Conservation (phyloP, 257 asterid species). For the Salvia hispanica region DNA sequence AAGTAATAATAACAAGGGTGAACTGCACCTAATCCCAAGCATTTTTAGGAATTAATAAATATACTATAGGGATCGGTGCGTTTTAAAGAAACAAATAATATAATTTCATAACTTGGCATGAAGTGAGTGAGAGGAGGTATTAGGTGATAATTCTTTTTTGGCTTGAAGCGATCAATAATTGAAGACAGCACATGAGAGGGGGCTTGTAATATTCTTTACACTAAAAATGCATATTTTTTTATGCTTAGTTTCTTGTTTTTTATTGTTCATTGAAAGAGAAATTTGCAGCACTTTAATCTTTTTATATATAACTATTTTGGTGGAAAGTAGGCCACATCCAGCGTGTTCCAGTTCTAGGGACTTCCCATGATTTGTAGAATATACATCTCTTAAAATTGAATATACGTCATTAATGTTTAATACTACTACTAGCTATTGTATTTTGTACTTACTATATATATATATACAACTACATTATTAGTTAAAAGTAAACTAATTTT, state of each 20-base stretch:
- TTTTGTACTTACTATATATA: too few relatives aligned
- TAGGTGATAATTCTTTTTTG: slow-evolving; percentile 16
- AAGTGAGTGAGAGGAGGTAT: slow-evolving; percentile 34
- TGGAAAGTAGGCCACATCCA: neutral
- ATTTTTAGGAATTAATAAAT: neutral
- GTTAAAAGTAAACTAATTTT: too few relatives aligned
- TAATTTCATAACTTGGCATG: slow-evolving; percentile 28
- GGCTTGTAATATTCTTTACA: slow-evolving; percentile 23
- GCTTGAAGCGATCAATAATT: slow-evolving; percentile 37
- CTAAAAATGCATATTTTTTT: slow-evolving; percentile 1
- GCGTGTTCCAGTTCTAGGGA: neutral
- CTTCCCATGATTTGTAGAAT: neutral
- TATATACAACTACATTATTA: too few relatives aligned
- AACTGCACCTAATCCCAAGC: slow-evolving; percentile 30
- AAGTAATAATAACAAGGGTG: neutral
- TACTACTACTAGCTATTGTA: too few relatives aligned
- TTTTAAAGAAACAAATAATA: slow-evolving; percentile 2
- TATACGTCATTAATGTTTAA: too few relatives aligned
- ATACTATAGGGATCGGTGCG: slow-evolving; percentile 32
- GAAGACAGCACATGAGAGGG: slow-evolving; percentile 42
- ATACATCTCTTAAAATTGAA: neutral
- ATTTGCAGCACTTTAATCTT: slow-evolving; percentile 6
- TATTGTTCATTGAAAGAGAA: neutral
- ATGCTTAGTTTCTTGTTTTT: neutral
- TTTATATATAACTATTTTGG: neutral